A percentile compares a stretch with the other conserved stretches of the same genome.
These are phyloP conservation scores for Austroboletus novae-zelandiae DNA, from an alignment of 1,284 basidiomycete species.

Conservation along the genomic window DNA sequence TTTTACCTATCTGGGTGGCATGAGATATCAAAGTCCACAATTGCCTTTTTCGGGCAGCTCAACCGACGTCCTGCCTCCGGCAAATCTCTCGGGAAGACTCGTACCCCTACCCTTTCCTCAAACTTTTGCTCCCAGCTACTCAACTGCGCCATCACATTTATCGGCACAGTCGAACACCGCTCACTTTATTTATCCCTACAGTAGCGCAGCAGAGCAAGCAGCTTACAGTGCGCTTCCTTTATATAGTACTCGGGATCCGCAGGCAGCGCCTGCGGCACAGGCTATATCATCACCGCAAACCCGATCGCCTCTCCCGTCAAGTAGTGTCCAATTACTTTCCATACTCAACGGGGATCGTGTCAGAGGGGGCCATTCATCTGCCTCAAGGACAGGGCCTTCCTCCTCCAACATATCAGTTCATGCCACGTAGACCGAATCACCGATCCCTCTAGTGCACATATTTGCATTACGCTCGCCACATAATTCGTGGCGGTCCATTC, in stretches of 20 bases:
- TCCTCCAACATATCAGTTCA: constrained; percentile 17
- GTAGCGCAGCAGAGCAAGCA: constrained; percentile 11
- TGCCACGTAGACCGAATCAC: constrained; percentile 23
- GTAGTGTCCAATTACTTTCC: constrained; percentile 34
- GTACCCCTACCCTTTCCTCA: constrained; percentile 12
- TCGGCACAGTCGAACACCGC: constrained; percentile 16
- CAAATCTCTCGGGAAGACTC: constrained; percentile 13
- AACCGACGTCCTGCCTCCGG: constrained; percentile 1
- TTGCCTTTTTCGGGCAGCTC: constrained; percentile 37
- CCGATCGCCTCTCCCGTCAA: constrained; percentile 22
- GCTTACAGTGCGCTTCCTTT: constrained; percentile 7
- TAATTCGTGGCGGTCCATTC: constrained; percentile 6
- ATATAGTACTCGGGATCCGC: constrained; percentile 8
- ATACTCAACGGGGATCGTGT: constrained; percentile 34
- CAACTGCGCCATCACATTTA: constrained; percentile 12
- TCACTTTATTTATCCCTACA: constrained; percentile 17
- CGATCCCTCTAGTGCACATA: constrained; percentile 11
- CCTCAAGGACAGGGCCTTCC: constrained; percentile 9
- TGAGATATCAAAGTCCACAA: constrained; percentile 46
- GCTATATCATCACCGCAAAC: constrained; percentile 8
- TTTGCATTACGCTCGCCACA: constrained; percentile 17
- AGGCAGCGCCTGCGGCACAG: constrained; percentile 8
- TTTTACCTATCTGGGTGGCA: constrained; percentile 27
- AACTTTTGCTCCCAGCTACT: constrained; percentile 15
- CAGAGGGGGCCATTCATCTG: constrained; percentile 9